A percentile compares a stretch with the other conserved stretches of the same genome.
Conservation (phyloP, 2,329 filamentous ascomycete genomes). For the Penicillium sclerotiorum region DNA sequence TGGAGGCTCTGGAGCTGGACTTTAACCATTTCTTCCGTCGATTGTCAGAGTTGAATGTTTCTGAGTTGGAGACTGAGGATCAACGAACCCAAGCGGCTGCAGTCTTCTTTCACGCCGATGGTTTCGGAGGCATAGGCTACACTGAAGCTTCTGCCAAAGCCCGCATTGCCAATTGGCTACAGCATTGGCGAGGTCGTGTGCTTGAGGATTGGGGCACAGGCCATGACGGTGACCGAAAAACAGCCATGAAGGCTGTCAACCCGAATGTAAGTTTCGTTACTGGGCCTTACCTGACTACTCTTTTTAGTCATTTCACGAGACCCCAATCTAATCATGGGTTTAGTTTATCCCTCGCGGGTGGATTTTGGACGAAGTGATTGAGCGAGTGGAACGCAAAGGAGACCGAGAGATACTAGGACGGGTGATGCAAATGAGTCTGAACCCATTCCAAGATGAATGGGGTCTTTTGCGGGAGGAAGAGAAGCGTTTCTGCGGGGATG, state of each 20-base stretch:
- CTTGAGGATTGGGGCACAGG: constrained; percentile 73
- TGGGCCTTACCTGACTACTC: background rate
- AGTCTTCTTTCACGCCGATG: constrained; percentile 79
- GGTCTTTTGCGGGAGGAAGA: constrained; percentile 71
- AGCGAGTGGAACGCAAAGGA: constrained; percentile 78
- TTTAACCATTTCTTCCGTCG: constrained; percentile 93
- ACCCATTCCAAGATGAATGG: constrained; percentile 77
- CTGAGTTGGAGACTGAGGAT: constrained; percentile 66
- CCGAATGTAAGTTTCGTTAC: constrained; percentile 72
- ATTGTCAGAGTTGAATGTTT: constrained; percentile 65
- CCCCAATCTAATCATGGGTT: background rate
- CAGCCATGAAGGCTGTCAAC: constrained; percentile 81
- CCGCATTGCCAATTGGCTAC: constrained; percentile 76
- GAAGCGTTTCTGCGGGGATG: constrained; percentile 79
- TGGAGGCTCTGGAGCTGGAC: constrained; percentile 82
- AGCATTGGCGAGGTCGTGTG: constrained; percentile 71
- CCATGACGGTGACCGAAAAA: constrained; percentile 65
- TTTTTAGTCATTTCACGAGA: background rate
- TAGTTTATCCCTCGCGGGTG: constrained; percentile 84
- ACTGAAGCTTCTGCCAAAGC: constrained; percentile 66
- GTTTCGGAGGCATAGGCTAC: constrained; percentile 59
- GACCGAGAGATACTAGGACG: constrained; percentile 77
- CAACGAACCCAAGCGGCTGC: constrained; percentile 65
- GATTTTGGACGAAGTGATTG: constrained; percentile 92
- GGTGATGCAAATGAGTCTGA: constrained; percentile 78